A percentile compares a stretch with the other conserved stretches of the same genome.
Conservation (phyloP, 2,329 filamentous ascomycete species). For the Emmonsiellopsis sp. region DNA sequence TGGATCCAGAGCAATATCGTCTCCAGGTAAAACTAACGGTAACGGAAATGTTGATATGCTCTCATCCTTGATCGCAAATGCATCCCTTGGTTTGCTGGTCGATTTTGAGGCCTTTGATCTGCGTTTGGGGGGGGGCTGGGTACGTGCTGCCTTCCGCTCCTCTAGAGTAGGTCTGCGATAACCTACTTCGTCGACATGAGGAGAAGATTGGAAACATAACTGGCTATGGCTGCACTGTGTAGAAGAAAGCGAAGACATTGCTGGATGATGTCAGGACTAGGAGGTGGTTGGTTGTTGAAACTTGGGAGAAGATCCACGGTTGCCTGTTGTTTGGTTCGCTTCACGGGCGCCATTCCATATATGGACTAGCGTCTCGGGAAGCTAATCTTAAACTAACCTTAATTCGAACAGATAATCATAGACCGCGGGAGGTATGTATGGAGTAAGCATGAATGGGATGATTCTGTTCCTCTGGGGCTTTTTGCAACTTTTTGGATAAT, state of each 20-base stretch:
- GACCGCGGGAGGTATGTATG: no score
- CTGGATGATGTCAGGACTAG: not conserved
- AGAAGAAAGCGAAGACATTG: not conserved
- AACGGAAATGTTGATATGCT: constrained; percentile 42
- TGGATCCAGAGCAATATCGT: constrained; percentile 49
- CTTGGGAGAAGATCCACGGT: no score
- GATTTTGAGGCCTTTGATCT: not conserved
- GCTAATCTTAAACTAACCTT: no score
- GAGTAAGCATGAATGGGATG: no score
- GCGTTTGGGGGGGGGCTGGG: not conserved
- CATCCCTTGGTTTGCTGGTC: not conserved
- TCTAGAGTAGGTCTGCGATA: not conserved
- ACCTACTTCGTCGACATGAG: not conserved
- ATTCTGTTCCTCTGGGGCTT: no score
- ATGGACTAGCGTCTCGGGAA: no score
- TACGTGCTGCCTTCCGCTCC: not conserved
- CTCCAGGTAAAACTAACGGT: constrained; percentile 51
- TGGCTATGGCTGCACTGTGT: not conserved
- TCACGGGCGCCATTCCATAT: no score
- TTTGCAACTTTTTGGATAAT: no score
- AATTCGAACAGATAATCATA: no score
- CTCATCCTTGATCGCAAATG: not conserved
- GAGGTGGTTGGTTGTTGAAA: no score
- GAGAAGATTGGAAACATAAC: not conserved
- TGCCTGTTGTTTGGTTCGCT: no score